Conservation (phyloP, 352 stramenopile species). For the Phytophthora hibernalis region DNA sequence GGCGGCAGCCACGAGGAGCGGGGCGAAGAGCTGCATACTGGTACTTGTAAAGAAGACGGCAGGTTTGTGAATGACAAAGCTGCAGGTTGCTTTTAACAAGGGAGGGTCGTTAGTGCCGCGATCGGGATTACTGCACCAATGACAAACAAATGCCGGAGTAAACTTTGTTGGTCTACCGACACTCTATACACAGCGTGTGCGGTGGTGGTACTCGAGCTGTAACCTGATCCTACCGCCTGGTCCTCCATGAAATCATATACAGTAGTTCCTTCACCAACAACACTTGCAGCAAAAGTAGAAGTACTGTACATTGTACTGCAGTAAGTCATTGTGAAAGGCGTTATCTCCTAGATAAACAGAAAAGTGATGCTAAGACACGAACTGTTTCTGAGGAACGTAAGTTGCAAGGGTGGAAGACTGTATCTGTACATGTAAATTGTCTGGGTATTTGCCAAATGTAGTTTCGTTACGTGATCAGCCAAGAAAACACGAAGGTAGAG, state of each 20-base stretch:
- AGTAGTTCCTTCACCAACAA: not conserved
- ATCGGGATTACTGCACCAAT: not conserved
- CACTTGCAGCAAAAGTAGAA: not conserved
- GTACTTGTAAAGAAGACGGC: not conserved
- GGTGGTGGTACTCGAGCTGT: not conserved
- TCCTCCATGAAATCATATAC: not conserved
- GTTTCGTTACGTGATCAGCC: no score
- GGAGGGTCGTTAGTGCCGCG: not conserved
- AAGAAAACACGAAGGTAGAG: no score
- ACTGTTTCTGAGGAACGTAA: no score
- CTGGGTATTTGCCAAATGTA: no score
- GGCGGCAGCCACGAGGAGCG: conserved; percentile 5
- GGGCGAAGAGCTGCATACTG: conserved; percentile 20
- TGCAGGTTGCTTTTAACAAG: not conserved
- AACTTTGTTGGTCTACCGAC: not conserved
- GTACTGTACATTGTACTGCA: no score
- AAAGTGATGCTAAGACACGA: no score
- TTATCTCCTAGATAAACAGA: no score
- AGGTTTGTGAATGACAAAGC: conserved; percentile 14
- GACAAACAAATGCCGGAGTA: not conserved
- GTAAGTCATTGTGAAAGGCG: no score
- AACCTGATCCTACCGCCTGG: not conserved
- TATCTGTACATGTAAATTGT: no score
- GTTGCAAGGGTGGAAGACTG: no score
- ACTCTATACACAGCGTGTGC: no score